A percentile compares a stretch with the other conserved stretches of the same genome.
Evolutionary conservation across 805 yeast species (phyloP).

Genomic region (Metschnikowia koreensis): DNA sequence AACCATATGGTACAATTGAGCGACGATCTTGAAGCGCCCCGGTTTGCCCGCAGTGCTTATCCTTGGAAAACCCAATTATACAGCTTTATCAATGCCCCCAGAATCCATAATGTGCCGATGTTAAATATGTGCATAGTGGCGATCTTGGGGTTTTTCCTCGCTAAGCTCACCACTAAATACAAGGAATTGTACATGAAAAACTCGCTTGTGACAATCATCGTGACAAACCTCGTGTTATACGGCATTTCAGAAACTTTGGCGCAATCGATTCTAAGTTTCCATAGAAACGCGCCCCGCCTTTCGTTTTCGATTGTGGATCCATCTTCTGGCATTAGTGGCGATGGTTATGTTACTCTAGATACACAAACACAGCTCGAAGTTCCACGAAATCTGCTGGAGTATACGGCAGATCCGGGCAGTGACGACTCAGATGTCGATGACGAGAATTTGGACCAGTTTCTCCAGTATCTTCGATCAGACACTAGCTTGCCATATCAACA

Average conservation of each 20-base stretch:
- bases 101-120: constrained; percentile 51
- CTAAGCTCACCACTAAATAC: constrained; percentile 56
- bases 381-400: background rate
- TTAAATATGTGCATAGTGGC: constrained; percentile 54
- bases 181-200: constrained; percentile 59
- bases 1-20: constrained; percentile 6
- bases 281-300: constrained; percentile 8
- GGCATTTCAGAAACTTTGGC: constrained; percentile 94
- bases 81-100: constrained; percentile 29
- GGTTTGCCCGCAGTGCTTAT: background rate
- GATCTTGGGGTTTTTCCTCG: constrained; percentile 48
- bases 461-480: constrained; percentile 36
- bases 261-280: constrained; percentile 54
- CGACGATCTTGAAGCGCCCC: constrained; percentile 5
- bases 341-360: background rate
- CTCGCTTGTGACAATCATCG: constrained; percentile 73
- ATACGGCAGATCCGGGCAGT: constrained; percentile 2
- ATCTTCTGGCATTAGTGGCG: background rate
- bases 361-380: background rate
- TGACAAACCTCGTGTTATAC: constrained; percentile 75
- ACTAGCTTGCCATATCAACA: constrained; percentile 8
- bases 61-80: constrained; percentile 2
- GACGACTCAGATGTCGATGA: constrained; percentile 27
- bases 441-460: constrained; percentile 29
- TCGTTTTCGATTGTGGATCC: constrained; percentile 3